phyloP scores from a whole-genome alignment of 2,329 filamentous ascomycete species.

The Lachnellula arida region DNA sequence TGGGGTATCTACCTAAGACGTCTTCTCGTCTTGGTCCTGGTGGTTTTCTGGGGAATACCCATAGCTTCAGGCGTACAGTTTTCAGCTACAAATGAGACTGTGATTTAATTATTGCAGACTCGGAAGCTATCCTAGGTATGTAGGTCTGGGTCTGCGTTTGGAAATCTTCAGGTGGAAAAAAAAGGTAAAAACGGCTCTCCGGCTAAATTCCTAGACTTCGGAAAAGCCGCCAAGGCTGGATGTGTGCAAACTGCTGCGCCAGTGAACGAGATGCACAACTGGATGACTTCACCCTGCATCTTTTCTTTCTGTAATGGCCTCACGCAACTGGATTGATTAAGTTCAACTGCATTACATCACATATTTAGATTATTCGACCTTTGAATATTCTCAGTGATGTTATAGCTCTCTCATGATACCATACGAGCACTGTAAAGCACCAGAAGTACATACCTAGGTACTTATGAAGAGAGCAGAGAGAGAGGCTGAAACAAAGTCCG shows the following conservation, averaged over 20 bases:
- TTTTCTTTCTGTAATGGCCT: too few relatives aligned
- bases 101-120: background rate
- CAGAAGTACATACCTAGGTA: too few relatives aligned
- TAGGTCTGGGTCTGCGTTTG: background rate
- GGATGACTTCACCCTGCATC: background rate
- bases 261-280: background rate
- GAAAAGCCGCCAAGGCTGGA: constrained; percentile 8
- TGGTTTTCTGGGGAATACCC: constrained; percentile 63
- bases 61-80: constrained; percentile 31
- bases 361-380: too few relatives aligned
- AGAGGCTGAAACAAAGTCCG: background rate
- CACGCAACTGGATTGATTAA: too few relatives aligned
- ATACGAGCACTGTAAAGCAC: too few relatives aligned
- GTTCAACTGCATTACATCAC: too few relatives aligned
- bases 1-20: constrained; percentile 52
- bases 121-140: background rate
- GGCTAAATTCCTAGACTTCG: background rate
- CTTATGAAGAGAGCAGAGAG: too few relatives aligned
- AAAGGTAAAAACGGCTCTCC: background rate
- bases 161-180: constrained; percentile 8
- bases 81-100: background rate
- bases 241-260: background rate
- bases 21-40: constrained; percentile 70
- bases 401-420: too few relatives aligned
- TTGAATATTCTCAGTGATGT: too few relatives aligned